Evolutionary conservation across 208 protist genomes (phyloP).

Genomic region (Crithidia thermophila): DNA sequence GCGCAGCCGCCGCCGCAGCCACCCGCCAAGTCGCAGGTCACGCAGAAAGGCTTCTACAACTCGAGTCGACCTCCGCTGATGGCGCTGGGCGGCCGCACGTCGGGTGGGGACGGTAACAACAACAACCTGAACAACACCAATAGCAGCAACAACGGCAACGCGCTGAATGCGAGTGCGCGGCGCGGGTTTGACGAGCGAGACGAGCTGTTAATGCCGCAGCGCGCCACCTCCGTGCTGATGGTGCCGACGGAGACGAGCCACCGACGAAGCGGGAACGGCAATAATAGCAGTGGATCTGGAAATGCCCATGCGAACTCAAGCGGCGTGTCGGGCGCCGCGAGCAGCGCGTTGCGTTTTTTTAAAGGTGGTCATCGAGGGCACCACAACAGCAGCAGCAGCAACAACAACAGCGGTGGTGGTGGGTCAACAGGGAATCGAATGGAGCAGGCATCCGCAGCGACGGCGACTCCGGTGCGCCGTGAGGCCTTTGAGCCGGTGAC

Average conservation of each 20-base stretch:
- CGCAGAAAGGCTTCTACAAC: conserved; percentile 20
- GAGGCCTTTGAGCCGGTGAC: conserved; percentile 7
- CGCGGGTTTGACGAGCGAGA: neutral
- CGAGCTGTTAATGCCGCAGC: neutral
- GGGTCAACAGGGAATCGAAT: neutral
- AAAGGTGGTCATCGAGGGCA: neutral
- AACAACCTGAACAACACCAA: neutral
- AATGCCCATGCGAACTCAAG: no score
- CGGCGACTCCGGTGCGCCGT: neutral
- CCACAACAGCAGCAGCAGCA: neutral
- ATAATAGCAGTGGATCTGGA: neutral
- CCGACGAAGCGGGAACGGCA: neutral
- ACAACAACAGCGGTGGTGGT: neutral
- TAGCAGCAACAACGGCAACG: neutral
- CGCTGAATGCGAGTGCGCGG: neutral
- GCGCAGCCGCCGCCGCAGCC: neutral
- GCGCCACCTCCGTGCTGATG: conserved; percentile 15
- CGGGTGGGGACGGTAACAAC: neutral
- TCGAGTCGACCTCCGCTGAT: conserved; percentile 21
- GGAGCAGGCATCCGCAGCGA: neutral
- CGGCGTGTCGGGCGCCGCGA: neutral
- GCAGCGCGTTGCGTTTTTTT: neutral
- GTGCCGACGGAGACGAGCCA: conserved; percentile 12
- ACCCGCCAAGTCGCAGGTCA: neutral
- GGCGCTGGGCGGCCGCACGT: conserved; percentile 3